phyloP scores from a whole-genome alignment of 2,329 filamentous ascomycete species.

The Helotiales sp. region DNA sequence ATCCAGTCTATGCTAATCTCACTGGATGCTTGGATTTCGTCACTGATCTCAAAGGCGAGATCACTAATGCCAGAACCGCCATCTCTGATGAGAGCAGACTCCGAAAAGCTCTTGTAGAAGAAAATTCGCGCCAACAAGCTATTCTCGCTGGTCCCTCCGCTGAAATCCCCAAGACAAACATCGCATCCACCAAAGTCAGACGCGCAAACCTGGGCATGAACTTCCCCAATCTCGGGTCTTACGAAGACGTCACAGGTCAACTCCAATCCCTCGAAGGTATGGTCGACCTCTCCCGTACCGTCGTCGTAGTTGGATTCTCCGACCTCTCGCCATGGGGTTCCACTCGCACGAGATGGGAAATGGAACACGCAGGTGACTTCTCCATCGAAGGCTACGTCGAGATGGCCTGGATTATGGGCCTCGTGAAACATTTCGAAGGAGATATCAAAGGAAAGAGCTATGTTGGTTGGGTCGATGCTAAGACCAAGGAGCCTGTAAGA shows the following conservation, averaged over 20 bases:
- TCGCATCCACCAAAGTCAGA: background rate
- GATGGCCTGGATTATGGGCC: constrained; percentile 99
- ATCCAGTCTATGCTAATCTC: constrained; percentile 92
- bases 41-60: constrained; percentile 85
- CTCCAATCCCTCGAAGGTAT: constrained; percentile 85
- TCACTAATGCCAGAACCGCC: constrained; percentile 87
- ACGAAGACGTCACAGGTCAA: constrained; percentile 82
- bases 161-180: constrained; percentile 53
- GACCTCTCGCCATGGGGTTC: constrained; percentile 97
- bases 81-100: constrained; percentile 91
- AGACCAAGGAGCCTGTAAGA: constrained; percentile 88
- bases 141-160: constrained; percentile 82
- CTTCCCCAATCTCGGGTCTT: constrained; percentile 84
- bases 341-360: constrained; percentile 95
- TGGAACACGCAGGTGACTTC: constrained; percentile 93
- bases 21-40: constrained; percentile 96
- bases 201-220: constrained; percentile 96
- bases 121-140: constrained; percentile 57
- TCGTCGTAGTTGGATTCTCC: constrained; percentile 71
- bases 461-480: constrained; percentile 91
- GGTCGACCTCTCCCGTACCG: constrained; percentile 38
- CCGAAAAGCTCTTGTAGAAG: constrained; percentile 85
- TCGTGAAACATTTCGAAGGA: constrained; percentile 97
- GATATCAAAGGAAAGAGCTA: constrained; percentile 90
- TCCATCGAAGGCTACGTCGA: constrained; percentile 94